Base-by-base conservation (phyloP, 768 basidiomycete species). In the Boletus tomentosulus region DNA sequence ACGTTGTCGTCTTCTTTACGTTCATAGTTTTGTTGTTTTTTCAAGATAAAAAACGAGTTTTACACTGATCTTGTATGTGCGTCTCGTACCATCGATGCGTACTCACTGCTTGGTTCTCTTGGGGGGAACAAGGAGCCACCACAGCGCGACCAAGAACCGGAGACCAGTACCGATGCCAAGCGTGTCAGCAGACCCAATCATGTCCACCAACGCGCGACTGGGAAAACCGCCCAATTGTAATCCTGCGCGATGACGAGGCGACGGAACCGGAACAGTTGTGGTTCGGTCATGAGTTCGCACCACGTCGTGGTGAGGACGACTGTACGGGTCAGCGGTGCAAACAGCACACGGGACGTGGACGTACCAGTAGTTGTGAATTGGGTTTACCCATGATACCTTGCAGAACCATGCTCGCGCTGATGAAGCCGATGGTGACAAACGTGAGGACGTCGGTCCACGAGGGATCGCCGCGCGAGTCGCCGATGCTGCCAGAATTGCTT, bases 241-340 rank as follows among this genome's bases (percentile, higher is more conserved):
- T 93, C 89, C 45, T 89, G 83, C 1, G 84, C 75, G 9, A 65
- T 66, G 56, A 87, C 77, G 48, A 71, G 71, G 47, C 78, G 73
- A 38, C 76, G 76, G 44, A 80, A 52, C 25, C 76, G 62, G 76
- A 93, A 87, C 22, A 95, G 79, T 45, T 80, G 71, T 0, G 91
- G 91, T 67, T 92, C 89, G 47, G 85, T 84, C 78, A 89, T 79
- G 46, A 94, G 80, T 62, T 94, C 92, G 59, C 91, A 89, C 90
- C 90, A 94, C 53, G 92, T 80, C 16, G 88, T 89, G 15, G 92
- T 94, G 10, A 94, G 76, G 42, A 92, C 89, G 58, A 92, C 89
- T 84, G 66, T 22, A 16, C 11, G 33, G 9, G 54, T 62, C 10
- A 50, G 44, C 15, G n/a, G 15, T 43, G 54, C n/a, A 7, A 2